These are phyloP conservation scores for Solidago caesia DNA, from an alignment of 129 eudicot species.

Conservation along the genomic window DNA sequence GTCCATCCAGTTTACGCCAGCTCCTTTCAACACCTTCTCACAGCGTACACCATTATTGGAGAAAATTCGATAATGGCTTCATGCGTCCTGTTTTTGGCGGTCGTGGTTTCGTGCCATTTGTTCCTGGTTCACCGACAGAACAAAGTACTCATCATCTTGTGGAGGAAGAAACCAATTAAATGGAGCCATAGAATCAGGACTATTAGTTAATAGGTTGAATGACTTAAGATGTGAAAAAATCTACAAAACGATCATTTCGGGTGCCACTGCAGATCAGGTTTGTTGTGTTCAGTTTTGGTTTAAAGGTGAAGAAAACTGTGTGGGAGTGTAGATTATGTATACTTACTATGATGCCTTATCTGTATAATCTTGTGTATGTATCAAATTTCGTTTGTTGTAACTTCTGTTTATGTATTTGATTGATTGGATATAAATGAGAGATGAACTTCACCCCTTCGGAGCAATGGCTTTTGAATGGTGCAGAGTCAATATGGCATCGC, in stretches of 20 bases:
- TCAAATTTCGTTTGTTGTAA: neutral
- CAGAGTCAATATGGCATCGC: too few relatives aligned
- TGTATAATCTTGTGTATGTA: constrained; percentile 32
- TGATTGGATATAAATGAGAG: constrained; percentile 10
- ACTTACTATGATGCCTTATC: neutral
- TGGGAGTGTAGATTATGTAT: constrained; percentile 31
- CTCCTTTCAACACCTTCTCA: constrained; percentile 61
- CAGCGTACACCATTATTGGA: constrained; percentile 85
- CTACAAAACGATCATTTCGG: constrained; percentile 2
- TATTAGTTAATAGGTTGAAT: constrained; percentile 24
- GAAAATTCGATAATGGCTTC: constrained; percentile 82
- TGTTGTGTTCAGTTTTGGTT: constrained; percentile 35
- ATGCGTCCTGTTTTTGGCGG: constrained; percentile 99
- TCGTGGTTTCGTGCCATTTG: constrained; percentile 86
- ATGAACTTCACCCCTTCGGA: too few relatives aligned
- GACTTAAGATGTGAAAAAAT: neutral
- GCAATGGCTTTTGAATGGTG: neutral
- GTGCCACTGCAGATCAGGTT: constrained; percentile 12
- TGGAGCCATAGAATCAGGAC: neutral
- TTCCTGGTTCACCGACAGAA: constrained; percentile 88
- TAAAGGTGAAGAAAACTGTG: constrained; percentile 10
- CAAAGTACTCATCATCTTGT: constrained; percentile 35
- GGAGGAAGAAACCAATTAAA: constrained; percentile 30
- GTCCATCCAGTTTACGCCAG: constrained; percentile 71
- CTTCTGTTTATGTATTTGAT: constrained; percentile 6